Evolutionary conservation across 2,329 filamentous ascomycete genomes (phyloP).

Genomic region (Fusarium keratoplasticum): DNA sequence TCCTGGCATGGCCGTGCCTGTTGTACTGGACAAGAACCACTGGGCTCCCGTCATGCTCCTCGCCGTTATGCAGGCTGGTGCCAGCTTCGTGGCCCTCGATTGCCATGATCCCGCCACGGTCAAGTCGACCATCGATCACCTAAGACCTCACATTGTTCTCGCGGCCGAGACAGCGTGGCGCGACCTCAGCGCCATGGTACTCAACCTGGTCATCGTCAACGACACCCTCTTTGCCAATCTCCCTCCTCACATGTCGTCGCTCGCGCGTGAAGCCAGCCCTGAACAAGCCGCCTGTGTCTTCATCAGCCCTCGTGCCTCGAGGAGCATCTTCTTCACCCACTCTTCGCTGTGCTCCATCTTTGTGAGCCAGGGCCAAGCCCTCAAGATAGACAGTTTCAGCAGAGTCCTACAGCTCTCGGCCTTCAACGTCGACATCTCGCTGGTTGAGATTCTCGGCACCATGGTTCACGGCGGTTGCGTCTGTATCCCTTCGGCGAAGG

Average conservation of each 20-base stretch:
- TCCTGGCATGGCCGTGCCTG: conserved; percentile 68
- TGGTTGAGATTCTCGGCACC: conserved; percentile 64
- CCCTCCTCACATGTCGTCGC: conserved; percentile 45
- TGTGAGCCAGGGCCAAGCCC: conserved; percentile 60
- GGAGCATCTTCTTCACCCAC: conserved; percentile 73
- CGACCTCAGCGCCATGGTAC: conserved; percentile 54
- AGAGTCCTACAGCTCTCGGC: conserved; percentile 68
- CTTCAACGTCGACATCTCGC: conserved; percentile 64
- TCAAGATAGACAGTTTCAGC: conserved; percentile 62
- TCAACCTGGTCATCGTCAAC: conserved; percentile 57
- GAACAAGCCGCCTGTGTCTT: conserved; percentile 70
- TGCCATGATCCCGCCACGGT: conserved; percentile 56
- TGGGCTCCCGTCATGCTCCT: conserved; percentile 77
- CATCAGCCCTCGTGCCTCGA: conserved; percentile 59
- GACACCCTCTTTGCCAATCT: conserved; percentile 54
- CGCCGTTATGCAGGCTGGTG: conserved; percentile 71
- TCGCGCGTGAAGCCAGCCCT: conserved; percentile 50
- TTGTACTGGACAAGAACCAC: conserved; percentile 77
- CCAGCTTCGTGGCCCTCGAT: conserved; percentile 63
- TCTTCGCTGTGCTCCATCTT: conserved; percentile 66
- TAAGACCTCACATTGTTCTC: conserved; percentile 58
- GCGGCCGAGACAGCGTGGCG: conserved; percentile 56
- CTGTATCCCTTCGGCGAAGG: conserved; percentile 65
- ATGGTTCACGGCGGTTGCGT: conserved; percentile 69
- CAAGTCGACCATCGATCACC: conserved; percentile 55